Base-by-base conservation (phyloP, 1,284 basidiomycete species). In the Puccinia hordei region DNA sequence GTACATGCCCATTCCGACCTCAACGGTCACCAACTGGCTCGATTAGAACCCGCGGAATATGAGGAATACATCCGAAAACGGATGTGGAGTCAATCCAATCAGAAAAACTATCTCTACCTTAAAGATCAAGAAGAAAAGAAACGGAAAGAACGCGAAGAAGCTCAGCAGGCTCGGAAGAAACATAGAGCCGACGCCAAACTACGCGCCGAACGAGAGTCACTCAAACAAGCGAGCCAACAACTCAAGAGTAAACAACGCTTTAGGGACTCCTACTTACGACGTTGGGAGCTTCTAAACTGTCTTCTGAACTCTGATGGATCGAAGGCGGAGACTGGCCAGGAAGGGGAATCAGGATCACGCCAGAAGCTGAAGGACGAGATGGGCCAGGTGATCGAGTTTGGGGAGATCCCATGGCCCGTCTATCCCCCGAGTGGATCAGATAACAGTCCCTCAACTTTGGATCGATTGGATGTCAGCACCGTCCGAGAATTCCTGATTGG, bases 321-420 rank as follows among this genome's bases (percentile, higher is more conserved):
- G 22, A 66, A 27, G 41, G 38, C 38, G 44, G 63, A 66, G n/a
- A 27, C 22, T 10, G 13, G 12, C 13, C 38, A 22, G 27, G 51
- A 71, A 53, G 68, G 22, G 41, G 30, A 19, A 46, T 53, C 65
- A 59, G 53, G 63, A 61, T 46, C 55, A 51, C 38, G 38, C 35
- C 51, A 53, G 55, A 68, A 66, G 33, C 69, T 72, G 10, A 51
- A 55, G 33, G 53, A 78, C 15, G 63, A 68, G 30, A 44, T 35
- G 12, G 46, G 74, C 15, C 74, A 65, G 51, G 61, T 76, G 33
- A 65, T 78, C 33, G 24, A 69, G 19, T 69, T 69, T 41, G 77
- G 51, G 22, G 41, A 80, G 57, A 80, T 80, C 44, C 77, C 77
- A 17, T 80, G 77, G 77, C 77, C 77, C 4, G 27, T 80, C 46